phyloP scores from a whole-genome alignment of 805 yeast genomes.

The Saccharomycopsis olivae region DNA sequence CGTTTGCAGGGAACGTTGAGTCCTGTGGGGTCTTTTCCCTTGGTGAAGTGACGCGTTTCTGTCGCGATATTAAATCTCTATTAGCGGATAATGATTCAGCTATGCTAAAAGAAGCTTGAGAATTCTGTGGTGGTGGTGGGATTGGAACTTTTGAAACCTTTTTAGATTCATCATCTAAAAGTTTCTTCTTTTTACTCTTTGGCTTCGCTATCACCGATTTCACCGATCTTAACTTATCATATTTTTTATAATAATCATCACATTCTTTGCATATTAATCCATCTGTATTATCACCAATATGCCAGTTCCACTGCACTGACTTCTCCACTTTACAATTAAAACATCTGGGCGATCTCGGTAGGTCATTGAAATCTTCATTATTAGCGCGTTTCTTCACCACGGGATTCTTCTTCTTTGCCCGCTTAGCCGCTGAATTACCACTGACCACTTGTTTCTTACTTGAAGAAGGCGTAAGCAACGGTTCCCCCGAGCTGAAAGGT shows the following conservation, averaged over 20 bases:
- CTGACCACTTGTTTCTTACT: neutral
- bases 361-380: neutral
- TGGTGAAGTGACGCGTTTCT: too few relatives aligned
- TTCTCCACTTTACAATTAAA: constrained; percentile 8
- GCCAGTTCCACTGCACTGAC: constrained; percentile 16
- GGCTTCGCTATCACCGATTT: neutral
- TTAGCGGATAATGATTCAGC: neutral
- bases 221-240: constrained; percentile 9
- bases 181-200: neutral
- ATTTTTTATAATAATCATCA: constrained; percentile 10
- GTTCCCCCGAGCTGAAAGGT: neutral
- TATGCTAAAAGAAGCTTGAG: neutral
- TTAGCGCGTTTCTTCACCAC: too few relatives aligned
- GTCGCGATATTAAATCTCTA: neutral
- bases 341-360: constrained; percentile 13
- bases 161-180: neutral
- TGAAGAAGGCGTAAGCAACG: neutral
- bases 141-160: neutral
- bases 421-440: neutral
- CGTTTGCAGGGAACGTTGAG: too few relatives aligned
- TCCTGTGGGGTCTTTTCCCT: too few relatives aligned
- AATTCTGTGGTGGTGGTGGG: neutral
- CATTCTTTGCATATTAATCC: constrained; percentile 17
- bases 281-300: constrained; percentile 2
- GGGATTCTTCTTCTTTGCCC: neutral